These are phyloP conservation scores for Claviceps sp. DNA, from an alignment of 2,329 filamentous ascomycete species.

Conservation along the genomic window DNA sequence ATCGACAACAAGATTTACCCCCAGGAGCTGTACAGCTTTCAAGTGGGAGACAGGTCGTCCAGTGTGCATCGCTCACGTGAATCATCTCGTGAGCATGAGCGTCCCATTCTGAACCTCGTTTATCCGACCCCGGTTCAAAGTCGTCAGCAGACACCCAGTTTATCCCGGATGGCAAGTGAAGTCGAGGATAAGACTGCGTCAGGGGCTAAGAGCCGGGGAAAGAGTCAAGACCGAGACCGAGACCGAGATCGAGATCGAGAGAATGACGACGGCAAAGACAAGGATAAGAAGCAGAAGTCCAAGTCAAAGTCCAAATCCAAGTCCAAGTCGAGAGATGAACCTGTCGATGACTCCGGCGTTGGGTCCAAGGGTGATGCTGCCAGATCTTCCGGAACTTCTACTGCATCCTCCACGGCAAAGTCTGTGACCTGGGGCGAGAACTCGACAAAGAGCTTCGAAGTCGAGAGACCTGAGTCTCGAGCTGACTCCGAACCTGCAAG, in stretches of 20 bases:
- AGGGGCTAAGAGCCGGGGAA: not conserved
- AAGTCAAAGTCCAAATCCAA: slow-evolving; percentile 9
- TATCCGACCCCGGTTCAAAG: slow-evolving; percentile 41
- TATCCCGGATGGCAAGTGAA: slow-evolving; percentile 3
- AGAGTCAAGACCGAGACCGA: not conserved
- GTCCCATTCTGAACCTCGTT: slow-evolving; percentile 48
- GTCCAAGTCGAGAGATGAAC: slow-evolving; percentile 11
- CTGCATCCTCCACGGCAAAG: slow-evolving; percentile 30
- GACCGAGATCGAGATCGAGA: not conserved
- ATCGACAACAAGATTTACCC: slow-evolving; percentile 47
- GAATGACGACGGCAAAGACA: not conserved
- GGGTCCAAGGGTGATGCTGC: slow-evolving; percentile 29
- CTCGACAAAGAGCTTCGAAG: slow-evolving; percentile 49
- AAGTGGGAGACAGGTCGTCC: slow-evolving; percentile 14
- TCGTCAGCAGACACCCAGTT: slow-evolving; percentile 30
- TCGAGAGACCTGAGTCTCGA: slow-evolving; percentile 41
- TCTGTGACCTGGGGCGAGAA: slow-evolving; percentile 53
- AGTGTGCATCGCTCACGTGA: slow-evolving; percentile 32
- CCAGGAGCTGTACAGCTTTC: slow-evolving; percentile 30
- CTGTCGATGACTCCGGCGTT: slow-evolving; percentile 23
- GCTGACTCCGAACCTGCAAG: slow-evolving; percentile 16
- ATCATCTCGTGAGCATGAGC: slow-evolving; percentile 38
- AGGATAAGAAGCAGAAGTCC: slow-evolving; percentile 8
- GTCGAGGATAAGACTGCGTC: not conserved
- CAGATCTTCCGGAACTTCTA: slow-evolving; percentile 10